phyloP scores from a whole-genome alignment of 2,329 filamentous ascomycete genomes.

The Monosporascus sp. region DNA sequence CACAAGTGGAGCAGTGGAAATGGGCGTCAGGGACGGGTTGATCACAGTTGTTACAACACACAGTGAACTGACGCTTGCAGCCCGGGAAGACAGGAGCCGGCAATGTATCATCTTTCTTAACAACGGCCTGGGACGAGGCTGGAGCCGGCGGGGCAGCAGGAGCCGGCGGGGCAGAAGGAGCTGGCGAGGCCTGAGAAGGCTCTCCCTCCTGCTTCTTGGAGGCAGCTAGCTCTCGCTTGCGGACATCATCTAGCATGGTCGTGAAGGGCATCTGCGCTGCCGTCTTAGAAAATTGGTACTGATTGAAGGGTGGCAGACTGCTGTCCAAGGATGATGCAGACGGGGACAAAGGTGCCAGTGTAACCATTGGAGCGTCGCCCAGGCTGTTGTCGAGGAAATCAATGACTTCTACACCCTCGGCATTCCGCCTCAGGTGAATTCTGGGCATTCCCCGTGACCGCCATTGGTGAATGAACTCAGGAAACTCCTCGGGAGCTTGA shows the following conservation, averaged over 20 bases:
- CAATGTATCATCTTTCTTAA: conserved; percentile 3
- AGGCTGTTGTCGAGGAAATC: conserved; percentile 17
- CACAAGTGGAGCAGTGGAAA: conserved; percentile 92
- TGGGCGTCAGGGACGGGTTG: conserved; percentile 72
- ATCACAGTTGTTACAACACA: conserved; percentile 92
- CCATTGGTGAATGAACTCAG: conserved; percentile 22
- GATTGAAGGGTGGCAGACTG: not conserved
- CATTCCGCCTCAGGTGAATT: conserved; percentile 19
- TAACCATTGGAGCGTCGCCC: conserved; percentile 8
- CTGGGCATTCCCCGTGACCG: conserved; percentile 20
- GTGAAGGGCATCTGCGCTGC: conserved; percentile 7
- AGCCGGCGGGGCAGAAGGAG: not conserved
- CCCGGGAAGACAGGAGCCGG: conserved; percentile 3
- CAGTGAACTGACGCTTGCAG: conserved; percentile 55
- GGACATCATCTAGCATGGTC: conserved; percentile 6
- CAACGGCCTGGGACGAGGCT: not conserved
- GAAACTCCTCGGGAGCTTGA: conserved; percentile 17
- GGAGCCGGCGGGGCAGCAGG: not conserved
- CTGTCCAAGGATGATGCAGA: conserved; percentile 2
- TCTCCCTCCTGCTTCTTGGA: conserved; percentile 1
- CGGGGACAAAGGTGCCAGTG: conserved; percentile 6
- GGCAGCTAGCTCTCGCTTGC: conserved; percentile 1
- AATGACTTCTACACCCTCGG: conserved; percentile 18
- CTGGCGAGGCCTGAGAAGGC: not conserved
- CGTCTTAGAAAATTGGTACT: conserved; percentile 8